Evolutionary conservation across 805 yeast species (phyloP), one percentile per base, ranked within the genome.

Genomic region (Danielia oregonensis): DNA sequence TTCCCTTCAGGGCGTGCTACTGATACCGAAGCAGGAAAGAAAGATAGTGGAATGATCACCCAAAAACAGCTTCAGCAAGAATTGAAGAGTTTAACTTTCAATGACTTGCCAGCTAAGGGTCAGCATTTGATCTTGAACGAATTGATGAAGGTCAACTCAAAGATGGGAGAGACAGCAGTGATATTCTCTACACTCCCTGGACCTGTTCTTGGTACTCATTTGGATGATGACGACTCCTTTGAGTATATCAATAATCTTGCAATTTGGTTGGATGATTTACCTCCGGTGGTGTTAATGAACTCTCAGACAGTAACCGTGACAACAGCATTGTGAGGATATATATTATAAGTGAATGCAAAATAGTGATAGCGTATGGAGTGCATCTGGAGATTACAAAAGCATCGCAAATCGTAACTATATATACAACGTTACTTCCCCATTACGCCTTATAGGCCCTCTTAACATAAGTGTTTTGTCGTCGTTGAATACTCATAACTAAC

Each of bases 251-350:
- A 79, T 37, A 81, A 82, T 46, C 65, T 91, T 33, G 83, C 88
- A 30, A 59, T 84, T 5, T 86, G 96, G 93, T 70, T 91, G 37
- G 76, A 78, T 28, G 86, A 76, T 4, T 62, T 93, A 25, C 96
- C 96, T 0, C 96, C 97, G 0, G 72, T 78, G 1, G 55, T 93
- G 55, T 59, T 93, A 42, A 72, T 93, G 35, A 91, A 93, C 52
- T 86, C 97, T 0, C 95, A 87, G 63, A 83, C 95, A 0, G 88
- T 93, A 70, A 93, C 98, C 0, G 98, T 91, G 2, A 91, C 98
- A 0, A 89, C 97, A 5, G 93, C 95, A 22, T 65, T 91, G 17
- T 27, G 15, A 17, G 2, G 30, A 9, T 11, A 8, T 16, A 16
- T 5, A 14, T 16, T 24, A 21, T 7, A 10, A 21, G 23, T 10